phyloP scores from a whole-genome alignment of 2,329 filamentous ascomycete species.

The Alternaria tenuissima region DNA sequence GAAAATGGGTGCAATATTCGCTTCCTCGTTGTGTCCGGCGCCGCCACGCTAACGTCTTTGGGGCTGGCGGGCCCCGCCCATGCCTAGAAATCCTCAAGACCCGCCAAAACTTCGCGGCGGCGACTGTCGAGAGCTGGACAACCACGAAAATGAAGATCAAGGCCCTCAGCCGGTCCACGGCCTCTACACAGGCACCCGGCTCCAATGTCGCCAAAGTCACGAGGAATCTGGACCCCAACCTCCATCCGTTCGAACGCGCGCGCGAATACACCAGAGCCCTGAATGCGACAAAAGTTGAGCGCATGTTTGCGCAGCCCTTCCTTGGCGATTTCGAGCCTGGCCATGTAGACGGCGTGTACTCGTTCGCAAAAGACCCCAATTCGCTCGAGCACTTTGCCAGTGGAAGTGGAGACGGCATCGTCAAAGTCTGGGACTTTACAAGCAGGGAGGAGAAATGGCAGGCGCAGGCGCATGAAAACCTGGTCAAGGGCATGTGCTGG shows the following conservation, averaged over 20 bases:
- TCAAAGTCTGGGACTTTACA: constrained; percentile 90
- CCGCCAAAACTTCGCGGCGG: constrained; percentile 29
- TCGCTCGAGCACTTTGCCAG: constrained; percentile 55
- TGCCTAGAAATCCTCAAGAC: constrained; percentile 22
- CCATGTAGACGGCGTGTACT: constrained; percentile 82
- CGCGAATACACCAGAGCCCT: constrained; percentile 81
- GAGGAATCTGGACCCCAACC: constrained; percentile 79
- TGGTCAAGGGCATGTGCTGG: constrained; percentile 92
- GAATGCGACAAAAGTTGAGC: constrained; percentile 90
- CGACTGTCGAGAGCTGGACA: constrained; percentile 15
- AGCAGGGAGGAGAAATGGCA: constrained; percentile 78
- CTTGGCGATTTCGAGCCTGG: constrained; percentile 86
- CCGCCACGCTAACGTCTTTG: constrained; percentile 16
- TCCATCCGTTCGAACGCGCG: constrained; percentile 90
- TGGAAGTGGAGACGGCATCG: constrained; percentile 76
- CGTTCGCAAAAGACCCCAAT: constrained; percentile 58
- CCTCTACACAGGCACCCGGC: constrained; percentile 71
- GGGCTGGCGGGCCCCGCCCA: constrained; percentile 27
- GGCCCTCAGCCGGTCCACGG: constrained; percentile 71
- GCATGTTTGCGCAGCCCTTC: constrained; percentile 89
- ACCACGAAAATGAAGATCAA: constrained; percentile 54
- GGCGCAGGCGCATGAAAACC: constrained; percentile 85
- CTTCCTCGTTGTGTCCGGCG: constrained; percentile 23
- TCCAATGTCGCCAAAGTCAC: constrained; percentile 71
- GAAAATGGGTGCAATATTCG: constrained; percentile 20